Evolutionary conservation across 1,284 basidiomycete species (phyloP).

Genomic region (Cystobasidium pallidum): DNA sequence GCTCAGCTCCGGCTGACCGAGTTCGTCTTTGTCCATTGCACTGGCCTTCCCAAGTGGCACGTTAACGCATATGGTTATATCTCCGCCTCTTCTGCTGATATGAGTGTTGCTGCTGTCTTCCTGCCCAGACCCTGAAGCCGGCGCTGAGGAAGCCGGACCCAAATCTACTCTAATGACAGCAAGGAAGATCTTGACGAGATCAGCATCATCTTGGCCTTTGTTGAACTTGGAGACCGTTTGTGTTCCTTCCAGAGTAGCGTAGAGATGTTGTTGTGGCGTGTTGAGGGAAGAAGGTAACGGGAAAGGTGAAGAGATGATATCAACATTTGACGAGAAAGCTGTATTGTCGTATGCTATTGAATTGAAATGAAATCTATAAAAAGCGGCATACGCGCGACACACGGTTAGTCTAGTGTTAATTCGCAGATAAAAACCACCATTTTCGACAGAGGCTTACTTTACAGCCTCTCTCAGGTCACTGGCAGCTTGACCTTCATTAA

Average conservation of each 20-base stretch:
- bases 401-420: too few species aligned
- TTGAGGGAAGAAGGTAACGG: conserved; percentile 45
- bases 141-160: conserved; percentile 61
- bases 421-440: too few species aligned
- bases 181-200: conserved; percentile 73
- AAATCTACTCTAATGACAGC: conserved; percentile 74
- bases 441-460: too few species aligned
- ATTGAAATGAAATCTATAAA: conserved; percentile 82
- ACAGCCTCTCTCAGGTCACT: conserved; percentile 58
- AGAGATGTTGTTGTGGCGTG: conserved; percentile 59
- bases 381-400: neutral
- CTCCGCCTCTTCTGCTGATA: conserved; percentile 58
- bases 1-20: conserved; percentile 53
- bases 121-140: conserved; percentile 5
- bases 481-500: conserved; percentile 64
- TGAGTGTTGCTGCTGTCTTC: conserved; percentile 18
- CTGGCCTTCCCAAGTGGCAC: conserved; percentile 63
- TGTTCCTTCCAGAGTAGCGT: conserved; percentile 68
- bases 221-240: conserved; percentile 81
- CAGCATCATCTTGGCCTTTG: conserved; percentile 59
- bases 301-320: conserved; percentile 58
- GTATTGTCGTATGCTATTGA: conserved; percentile 90
- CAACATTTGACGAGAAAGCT: conserved; percentile 64
- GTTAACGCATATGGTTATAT: conserved; percentile 81
- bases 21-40: conserved; percentile 60